Evolutionary conservation across 495 filamentous ascomycete genomes (phyloP).

Genomic region (Trichoderma virens): DNA sequence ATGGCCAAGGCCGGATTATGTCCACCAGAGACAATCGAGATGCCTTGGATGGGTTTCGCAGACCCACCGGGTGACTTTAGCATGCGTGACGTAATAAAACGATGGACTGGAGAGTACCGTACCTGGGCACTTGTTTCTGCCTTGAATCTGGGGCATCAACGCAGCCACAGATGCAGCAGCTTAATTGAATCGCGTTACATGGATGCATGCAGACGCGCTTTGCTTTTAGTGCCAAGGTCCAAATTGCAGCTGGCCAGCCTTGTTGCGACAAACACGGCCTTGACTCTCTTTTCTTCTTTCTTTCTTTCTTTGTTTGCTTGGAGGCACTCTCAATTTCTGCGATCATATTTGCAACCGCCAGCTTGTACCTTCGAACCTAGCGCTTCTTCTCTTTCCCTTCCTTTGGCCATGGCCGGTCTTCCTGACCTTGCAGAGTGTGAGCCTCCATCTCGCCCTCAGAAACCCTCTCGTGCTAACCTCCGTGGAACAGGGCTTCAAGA

Average conservation of each 20-base stretch:
- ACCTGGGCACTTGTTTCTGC: neutral
- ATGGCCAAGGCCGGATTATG: neutral
- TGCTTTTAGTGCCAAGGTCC: neutral
- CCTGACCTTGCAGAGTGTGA: constrained; percentile 9
- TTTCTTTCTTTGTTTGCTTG: neutral
- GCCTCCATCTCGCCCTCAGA: neutral
- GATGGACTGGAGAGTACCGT: neutral
- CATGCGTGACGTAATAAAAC: neutral
- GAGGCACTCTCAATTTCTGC: neutral
- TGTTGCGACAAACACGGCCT: neutral
- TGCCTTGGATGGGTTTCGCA: neutral
- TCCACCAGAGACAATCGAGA: no score
- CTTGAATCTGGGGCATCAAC: neutral
- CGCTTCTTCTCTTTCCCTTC: neutral
- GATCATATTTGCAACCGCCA: no score
- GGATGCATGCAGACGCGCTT: neutral
- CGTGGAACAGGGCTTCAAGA: constrained; percentile 56
- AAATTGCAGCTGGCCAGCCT: neutral
- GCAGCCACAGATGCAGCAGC: neutral
- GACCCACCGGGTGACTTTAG: neutral
- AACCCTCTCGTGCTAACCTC: neutral
- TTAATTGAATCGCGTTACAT: constrained; percentile 3
- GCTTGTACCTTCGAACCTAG: no score
- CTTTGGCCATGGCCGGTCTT: neutral
- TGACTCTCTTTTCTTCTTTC: neutral